Percentiles rank a stretch among this genome's conserved stretches.
These are phyloP conservation scores for Delonix regia DNA, from an alignment of 306 rosid genomes.

Conservation along the genomic window DNA sequence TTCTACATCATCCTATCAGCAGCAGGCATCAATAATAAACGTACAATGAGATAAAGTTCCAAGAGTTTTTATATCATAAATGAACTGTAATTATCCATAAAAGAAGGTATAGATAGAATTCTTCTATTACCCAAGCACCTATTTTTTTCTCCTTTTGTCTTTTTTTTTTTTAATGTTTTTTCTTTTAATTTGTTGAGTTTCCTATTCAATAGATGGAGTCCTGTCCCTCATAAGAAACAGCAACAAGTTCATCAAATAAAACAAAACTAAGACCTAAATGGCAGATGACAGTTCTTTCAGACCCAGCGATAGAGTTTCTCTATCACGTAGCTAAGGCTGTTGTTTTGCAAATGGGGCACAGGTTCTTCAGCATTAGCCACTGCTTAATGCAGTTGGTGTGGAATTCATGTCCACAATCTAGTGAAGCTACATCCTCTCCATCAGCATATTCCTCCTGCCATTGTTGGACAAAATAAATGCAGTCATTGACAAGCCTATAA, in stretches of 20 bases:
- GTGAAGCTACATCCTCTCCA: conserved; percentile 69
- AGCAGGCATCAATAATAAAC: not conserved
- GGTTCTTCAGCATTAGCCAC: conserved; percentile 86
- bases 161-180: not conserved
- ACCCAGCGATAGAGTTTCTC: conserved; percentile 29
- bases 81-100: conserved; percentile 3
- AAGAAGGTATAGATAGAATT: not conserved
- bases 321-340: conserved; percentile 66
- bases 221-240: not conserved
- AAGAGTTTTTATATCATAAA: conserved; percentile 15
- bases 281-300: conserved; percentile 8
- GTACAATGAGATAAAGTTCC: not conserved
- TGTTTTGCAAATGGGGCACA: conserved; percentile 90
- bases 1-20: not conserved
- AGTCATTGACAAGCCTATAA: conserved; percentile 4
- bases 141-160: not conserved
- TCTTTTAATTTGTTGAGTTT: not conserved
- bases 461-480: conserved; percentile 15
- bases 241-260: conserved; percentile 16
- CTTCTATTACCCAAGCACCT: not conserved
- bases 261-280: not conserved
- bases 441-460: conserved; percentile 70
- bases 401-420: conserved; percentile 90
- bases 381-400: conserved; percentile 79
- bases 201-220: not conserved